These are phyloP conservation scores for Quercus engelmannii DNA, from an alignment of 306 rosid genomes.

Conservation along the genomic window DNA sequence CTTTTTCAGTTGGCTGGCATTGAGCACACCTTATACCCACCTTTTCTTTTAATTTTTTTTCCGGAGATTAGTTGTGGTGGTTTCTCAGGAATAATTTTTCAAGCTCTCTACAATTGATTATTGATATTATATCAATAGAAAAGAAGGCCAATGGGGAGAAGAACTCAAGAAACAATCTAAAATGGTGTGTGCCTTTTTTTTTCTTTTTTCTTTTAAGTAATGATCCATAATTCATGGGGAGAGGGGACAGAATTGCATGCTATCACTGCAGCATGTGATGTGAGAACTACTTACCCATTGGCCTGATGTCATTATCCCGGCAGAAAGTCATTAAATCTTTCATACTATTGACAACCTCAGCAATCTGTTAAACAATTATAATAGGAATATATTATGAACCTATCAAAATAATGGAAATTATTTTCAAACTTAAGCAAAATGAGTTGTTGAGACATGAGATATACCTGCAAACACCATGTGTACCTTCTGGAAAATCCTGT, in stretches of 20 bases:
- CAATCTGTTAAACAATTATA: constrained; percentile 22
- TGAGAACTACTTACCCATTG: constrained; percentile 36
- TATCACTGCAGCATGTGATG: neutral
- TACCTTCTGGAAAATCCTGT: constrained; percentile 27
- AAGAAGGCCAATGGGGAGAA: neutral
- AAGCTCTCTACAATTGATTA: constrained; percentile 19
- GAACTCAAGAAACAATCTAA: too few species aligned
- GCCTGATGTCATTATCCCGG: constrained; percentile 20
- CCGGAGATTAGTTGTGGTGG: neutral
- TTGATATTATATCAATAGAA: neutral
- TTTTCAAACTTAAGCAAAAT: neutral
- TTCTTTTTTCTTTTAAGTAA: neutral
- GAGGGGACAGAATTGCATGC: neutral
- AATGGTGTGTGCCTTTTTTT: neutral
- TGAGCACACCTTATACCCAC: neutral
- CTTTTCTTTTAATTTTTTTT: neutral
- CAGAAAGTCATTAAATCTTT: constrained; percentile 39
- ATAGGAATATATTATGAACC: neutral
- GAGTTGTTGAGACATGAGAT: neutral
- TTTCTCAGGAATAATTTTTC: constrained; percentile 9
- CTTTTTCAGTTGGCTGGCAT: neutral
- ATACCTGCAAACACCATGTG: constrained; percentile 31
- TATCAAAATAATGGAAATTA: neutral
- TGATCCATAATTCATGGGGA: neutral
- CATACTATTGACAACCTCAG: constrained; percentile 34